phyloP scores from a whole-genome alignment of 2,329 filamentous ascomycete species.

The Penicillium paneum region DNA sequence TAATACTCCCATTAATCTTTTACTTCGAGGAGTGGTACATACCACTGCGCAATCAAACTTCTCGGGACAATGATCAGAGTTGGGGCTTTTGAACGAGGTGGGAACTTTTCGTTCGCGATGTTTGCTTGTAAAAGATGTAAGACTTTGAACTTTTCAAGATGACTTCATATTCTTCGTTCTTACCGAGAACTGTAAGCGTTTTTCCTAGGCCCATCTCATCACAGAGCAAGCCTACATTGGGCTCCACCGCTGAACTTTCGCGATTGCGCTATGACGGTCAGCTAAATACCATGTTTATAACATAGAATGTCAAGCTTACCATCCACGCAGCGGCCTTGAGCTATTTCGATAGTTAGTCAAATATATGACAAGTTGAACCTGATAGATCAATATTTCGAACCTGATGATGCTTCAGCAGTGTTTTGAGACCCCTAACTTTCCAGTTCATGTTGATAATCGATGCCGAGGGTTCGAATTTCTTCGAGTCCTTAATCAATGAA shows the following conservation, averaged over 20 bases:
- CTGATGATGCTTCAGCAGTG: slow-evolving; percentile 38
- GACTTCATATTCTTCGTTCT: background rate
- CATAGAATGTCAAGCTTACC: slow-evolving; percentile 18
- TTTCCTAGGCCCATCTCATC: slow-evolving; percentile 46
- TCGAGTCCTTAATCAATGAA: slow-evolving; percentile 26
- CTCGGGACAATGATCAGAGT: slow-evolving; percentile 41
- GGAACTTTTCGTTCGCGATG: slow-evolving; percentile 34
- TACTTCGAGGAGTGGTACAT: background rate
- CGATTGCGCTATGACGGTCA: slow-evolving; percentile 30
- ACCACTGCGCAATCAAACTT: slow-evolving; percentile 37
- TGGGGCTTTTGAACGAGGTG: slow-evolving; percentile 22
- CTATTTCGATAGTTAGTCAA: slow-evolving; percentile 16
- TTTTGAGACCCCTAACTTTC: slow-evolving; percentile 32
- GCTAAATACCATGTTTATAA: background rate
- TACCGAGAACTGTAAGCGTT: slow-evolving; percentile 37
- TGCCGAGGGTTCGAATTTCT: slow-evolving; percentile 27
- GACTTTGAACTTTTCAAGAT: background rate
- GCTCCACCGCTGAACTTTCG: slow-evolving; percentile 21
- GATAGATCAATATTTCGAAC: slow-evolving; percentile 11
- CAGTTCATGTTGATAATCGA: slow-evolving; percentile 32
- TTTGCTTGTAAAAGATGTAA: slow-evolving; percentile 27
- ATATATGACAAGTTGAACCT: background rate
- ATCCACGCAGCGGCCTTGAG: slow-evolving; percentile 34
- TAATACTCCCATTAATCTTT: background rate
- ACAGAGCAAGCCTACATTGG: slow-evolving; percentile 38